These are phyloP conservation scores for Oryza nivara DNA, from an alignment of 176 grass and related monocot species.

Conservation along the genomic window DNA sequence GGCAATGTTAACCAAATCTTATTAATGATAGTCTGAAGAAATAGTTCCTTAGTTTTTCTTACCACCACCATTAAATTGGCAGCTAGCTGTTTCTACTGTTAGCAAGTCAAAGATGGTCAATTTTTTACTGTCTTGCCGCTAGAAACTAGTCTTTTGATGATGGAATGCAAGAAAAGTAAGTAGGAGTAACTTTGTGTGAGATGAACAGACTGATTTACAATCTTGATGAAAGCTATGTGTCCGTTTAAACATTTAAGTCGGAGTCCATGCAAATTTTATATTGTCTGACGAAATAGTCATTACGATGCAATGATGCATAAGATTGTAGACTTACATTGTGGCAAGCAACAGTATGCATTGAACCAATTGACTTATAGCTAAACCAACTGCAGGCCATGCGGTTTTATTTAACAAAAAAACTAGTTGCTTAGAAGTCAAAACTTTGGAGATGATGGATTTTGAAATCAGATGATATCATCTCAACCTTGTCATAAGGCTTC, in stretches of 20 bases:
- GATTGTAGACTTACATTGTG: not conserved
- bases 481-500: not conserved
- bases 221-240: not conserved
- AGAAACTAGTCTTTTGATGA: not conserved
- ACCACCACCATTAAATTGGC: slow-evolving; percentile 2
- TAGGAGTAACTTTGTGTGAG: not conserved
- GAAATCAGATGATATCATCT: slow-evolving; percentile 26
- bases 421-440: slow-evolving; percentile 21
- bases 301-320: not conserved
- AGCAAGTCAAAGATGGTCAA: not conserved
- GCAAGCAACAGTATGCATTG: slow-evolving; percentile 3
- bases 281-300: not conserved
- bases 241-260: slow-evolving; percentile 7
- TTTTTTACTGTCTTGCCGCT: not conserved
- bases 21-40: not conserved
- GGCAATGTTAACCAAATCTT: slow-evolving; percentile 7
- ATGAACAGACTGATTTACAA: not conserved
- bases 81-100: not conserved
- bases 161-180: not conserved
- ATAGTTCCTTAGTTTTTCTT: not conserved
- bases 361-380: not conserved
- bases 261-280: not conserved
- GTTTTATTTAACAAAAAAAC: slow-evolving; percentile 10
- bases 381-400: not conserved
- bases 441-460: slow-evolving; percentile 1